Conservation (phyloP, 2,329 filamentous ascomycete genomes). For the Hypoxylon sp. region DNA sequence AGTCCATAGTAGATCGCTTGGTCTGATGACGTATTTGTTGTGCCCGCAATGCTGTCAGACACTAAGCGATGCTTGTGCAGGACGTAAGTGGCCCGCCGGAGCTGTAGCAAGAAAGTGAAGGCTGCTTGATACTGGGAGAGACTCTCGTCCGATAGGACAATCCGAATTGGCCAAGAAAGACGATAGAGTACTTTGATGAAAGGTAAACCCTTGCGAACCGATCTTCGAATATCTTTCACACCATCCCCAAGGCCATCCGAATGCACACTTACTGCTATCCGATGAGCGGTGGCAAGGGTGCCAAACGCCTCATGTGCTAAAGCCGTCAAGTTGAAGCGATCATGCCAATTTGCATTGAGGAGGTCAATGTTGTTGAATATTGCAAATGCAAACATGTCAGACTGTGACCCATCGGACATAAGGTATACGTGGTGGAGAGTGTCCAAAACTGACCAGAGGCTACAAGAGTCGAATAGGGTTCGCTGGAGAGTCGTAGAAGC, state of each 20-base stretch:
- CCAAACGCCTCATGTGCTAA: constrained; percentile 81
- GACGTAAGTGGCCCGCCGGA: constrained; percentile 77
- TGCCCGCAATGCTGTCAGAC: constrained; percentile 58
- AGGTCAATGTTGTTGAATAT: constrained; percentile 83
- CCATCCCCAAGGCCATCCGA: constrained; percentile 59
- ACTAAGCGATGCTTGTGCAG: constrained; percentile 70
- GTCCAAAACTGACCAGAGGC: constrained; percentile 74
- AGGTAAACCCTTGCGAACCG: constrained; percentile 73
- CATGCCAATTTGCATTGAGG: constrained; percentile 76
- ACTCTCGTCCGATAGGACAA: constrained; percentile 78
- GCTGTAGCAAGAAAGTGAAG: constrained; percentile 83
- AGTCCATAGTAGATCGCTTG: constrained; percentile 70
- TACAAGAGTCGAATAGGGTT: constrained; percentile 77
- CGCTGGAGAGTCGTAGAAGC: constrained; percentile 76
- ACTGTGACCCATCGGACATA: constrained; percentile 78
- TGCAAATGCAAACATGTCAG: constrained; percentile 74
- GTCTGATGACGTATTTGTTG: constrained; percentile 59
- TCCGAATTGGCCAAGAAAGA: constrained; percentile 76
- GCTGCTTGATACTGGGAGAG: constrained; percentile 78
- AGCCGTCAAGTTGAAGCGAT: constrained; percentile 85
- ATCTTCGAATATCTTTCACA: constrained; percentile 65
- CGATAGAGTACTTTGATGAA: constrained; percentile 77
- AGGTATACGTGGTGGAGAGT: constrained; percentile 82
- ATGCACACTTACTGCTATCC: constrained; percentile 71
- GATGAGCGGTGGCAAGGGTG: constrained; percentile 69